These are phyloP conservation scores for Citrus reticulata DNA, from an alignment of 345 rosid genomes.

Conservation along the genomic window DNA sequence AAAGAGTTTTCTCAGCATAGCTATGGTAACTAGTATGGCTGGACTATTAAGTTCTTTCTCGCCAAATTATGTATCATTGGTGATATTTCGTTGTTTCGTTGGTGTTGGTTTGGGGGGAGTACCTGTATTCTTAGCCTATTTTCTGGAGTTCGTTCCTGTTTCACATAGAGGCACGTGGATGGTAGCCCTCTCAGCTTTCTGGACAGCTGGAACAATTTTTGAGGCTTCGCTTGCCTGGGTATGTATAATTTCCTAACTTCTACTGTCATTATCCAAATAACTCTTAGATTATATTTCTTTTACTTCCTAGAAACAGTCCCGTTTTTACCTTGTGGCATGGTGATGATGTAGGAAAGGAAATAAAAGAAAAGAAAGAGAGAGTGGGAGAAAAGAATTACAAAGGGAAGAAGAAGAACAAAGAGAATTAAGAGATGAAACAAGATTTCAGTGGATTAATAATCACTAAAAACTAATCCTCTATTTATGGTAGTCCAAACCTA, in stretches of 20 bases:
- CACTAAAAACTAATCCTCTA: no score
- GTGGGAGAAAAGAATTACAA: no score
- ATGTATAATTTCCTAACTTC: constrained; percentile 1
- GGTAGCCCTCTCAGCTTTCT: constrained; percentile 51
- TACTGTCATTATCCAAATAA: no score
- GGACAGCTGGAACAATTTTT: constrained; percentile 54
- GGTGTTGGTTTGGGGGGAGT: constrained; percentile 67
- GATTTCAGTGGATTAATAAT: no score
- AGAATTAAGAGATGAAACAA: no score
- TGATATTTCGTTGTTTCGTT: constrained; percentile 44
- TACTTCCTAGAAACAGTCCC: no score
- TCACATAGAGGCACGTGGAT: constrained; percentile 59
- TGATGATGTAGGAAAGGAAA: no score
- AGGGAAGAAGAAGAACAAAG: no score
- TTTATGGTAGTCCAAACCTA: no score
- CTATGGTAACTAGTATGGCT: constrained; percentile 42
- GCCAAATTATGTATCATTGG: constrained; percentile 37
- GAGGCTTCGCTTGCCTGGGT: constrained; percentile 69
- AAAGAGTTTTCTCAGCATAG: constrained; percentile 49
- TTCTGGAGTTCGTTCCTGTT: constrained; percentile 60
- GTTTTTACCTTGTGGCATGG: no score
- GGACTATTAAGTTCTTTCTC: constrained; percentile 57
- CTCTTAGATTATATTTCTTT: no score
- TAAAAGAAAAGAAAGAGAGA: no score
- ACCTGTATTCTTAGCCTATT: constrained; percentile 52